Base-by-base conservation (phyloP, 2,329 filamentous ascomycete species). In the Rosellinia necatrix region DNA sequence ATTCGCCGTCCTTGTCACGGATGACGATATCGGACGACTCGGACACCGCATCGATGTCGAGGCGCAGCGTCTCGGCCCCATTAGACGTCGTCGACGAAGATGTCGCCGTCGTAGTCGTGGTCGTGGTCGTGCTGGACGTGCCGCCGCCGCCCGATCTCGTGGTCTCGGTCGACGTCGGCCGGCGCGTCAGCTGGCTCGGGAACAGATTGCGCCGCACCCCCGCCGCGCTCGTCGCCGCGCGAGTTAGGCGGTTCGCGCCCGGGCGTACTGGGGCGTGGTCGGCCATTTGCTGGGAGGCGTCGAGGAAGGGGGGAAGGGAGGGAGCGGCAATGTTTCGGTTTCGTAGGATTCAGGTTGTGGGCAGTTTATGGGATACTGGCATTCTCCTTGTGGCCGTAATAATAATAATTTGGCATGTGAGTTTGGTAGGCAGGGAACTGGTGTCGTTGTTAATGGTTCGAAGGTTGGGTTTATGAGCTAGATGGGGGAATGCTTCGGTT, bases 1-100 rank as follows among this genome's bases (percentile, higher is more conserved):
- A 79, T 61, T 87, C 84, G 44, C 85, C 85, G 64, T 86, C 81
- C 70, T 81, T 75, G 65, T 87, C 81, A 61, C 85, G 77, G 41
- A 87, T 80, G 7, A 88, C 81, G 55, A 88, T 87, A 62, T 86
- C 84, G 1, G 70, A 71, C 1, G 71, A 67, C 22, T 80, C 72
- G 43, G 71, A 74, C n/a, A 75, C 67, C 13, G 75, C 72, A 43
- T 80, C 77, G 49, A 73, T n/a, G 22, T 81, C 78, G n/a, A 81
- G 71, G 46, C 78, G 76, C 52, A 82, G 64, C 34, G 76, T 78
- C 60, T 82, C 80, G 46, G 72, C 73, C 10, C n/a, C n/a, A n/a
- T n/a, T n/a, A n/a, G 78, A 75, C 24, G 68, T 69, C 7, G 71
- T 71, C 6, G 71, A 71, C 6, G 59, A 63, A 4, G 69, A 67